phyloP scores from a whole-genome alignment of 371 early-diverging fungal species.

The Choanephora cucurbitarum region DNA sequence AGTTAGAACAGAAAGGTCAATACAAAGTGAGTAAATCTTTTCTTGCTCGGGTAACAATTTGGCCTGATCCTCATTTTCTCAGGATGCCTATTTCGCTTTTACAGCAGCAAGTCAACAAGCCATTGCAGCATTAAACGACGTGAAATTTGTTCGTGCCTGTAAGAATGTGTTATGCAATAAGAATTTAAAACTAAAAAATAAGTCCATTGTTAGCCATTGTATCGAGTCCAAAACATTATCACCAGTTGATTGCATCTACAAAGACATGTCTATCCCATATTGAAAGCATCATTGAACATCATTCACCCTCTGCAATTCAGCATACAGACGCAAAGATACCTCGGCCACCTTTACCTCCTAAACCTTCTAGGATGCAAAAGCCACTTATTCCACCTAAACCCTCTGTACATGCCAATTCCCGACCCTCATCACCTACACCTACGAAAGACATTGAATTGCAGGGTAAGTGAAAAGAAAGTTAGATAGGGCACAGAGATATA shows the following conservation, averaged over 20 bases:
- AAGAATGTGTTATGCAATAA: slow-evolving; percentile 8
- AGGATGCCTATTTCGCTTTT: slow-evolving; percentile 52
- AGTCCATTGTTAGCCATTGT: slow-evolving; percentile 40
- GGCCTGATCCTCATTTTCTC: background rate
- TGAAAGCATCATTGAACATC: slow-evolving; percentile 41
- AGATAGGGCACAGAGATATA: background rate
- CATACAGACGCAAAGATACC: slow-evolving; percentile 10
- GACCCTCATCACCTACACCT: slow-evolving; percentile 14
- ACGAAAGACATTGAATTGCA: slow-evolving; percentile 25
- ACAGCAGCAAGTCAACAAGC: slow-evolving; percentile 33
- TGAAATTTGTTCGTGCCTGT: slow-evolving; percentile 55
- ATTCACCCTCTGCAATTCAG: slow-evolving; percentile 25
- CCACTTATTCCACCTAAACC: slow-evolving; percentile 46
- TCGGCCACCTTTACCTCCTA: slow-evolving; percentile 44
- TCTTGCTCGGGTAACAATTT: no score
- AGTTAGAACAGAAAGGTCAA: slow-evolving; percentile 42
- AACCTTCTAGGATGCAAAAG: slow-evolving; percentile 41
- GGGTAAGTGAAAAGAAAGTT: slow-evolving; percentile 20
- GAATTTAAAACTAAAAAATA: background rate
- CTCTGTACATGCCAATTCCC: slow-evolving; percentile 15
- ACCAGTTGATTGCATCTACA: slow-evolving; percentile 34
- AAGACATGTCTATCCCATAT: slow-evolving; percentile 42
- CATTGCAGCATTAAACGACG: slow-evolving; percentile 34
- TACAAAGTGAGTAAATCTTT: slow-evolving; percentile 29
- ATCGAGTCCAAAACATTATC: slow-evolving; percentile 44